Evolutionary conservation across 2,329 filamentous ascomycete species (phyloP), one percentile per base, ranked within the genome.

Genomic region (Akanthomyces uredinophilus): DNA sequence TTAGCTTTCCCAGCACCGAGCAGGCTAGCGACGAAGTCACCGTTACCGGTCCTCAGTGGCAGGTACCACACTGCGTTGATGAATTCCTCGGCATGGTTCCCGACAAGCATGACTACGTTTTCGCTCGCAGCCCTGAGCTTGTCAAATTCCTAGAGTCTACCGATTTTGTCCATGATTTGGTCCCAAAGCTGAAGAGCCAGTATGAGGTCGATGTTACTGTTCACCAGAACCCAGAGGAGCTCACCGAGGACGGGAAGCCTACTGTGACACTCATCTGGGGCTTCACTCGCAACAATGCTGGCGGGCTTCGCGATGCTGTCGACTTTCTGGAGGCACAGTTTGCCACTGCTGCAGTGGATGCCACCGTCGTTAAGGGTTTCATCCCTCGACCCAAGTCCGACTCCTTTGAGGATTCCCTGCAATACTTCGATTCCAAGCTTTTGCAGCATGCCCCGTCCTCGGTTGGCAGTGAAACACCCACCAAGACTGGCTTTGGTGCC

Each of bases 301-400:
- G 95, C 61, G 94, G 92, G 3, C 84, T 99, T 24, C 92, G 95
- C 68, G 95, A 99, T 76, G 95, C 95, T 53, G 95, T 98, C 69
- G 95, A 99, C 69, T 96, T 96, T 73, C 81, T 99, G 68, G 89
- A 95, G 68, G 87, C 91, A 49, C 87, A 92, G 65, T 85, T 98
- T 64, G 90, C 96, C 32, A 89, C 91, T 50, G 89, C 92, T 52
- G 90, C 91, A n/a, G 86, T 97, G n/a, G 92, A 98, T 69, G 85
- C 88, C 11, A 90, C 85, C 62, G 88, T 92, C 47, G 87, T 98
- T 70, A 96, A 96, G 75, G 95, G 95, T 58, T 88, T 92, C n/a
- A 95, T 98, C 66, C 92, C 94, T 22, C 90, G 95, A n/a, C 95
- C 95, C 65, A 97, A 98, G 79, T 98, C 95, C 1, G 95, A 99